These are phyloP conservation scores for Suillus luteus DNA, from an alignment of 768 basidiomycete species.

Conservation along the genomic window DNA sequence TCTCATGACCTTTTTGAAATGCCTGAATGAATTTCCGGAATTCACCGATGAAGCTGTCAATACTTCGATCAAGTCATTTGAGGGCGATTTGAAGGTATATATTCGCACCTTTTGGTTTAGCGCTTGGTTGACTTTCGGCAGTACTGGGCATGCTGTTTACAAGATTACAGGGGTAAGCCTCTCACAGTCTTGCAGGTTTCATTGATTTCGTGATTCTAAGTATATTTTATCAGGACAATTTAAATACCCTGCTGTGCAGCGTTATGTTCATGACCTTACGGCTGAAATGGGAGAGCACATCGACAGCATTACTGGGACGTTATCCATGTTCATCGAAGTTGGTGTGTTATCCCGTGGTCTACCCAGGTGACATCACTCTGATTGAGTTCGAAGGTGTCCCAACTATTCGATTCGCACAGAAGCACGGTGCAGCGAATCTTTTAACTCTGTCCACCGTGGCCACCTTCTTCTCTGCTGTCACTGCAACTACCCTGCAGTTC, in stretches of 20 bases:
- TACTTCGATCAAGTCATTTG: constrained; percentile 64
- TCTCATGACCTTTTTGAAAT: constrained; percentile 66
- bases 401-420: constrained; percentile 75
- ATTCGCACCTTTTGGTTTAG: background rate
- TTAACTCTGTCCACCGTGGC: constrained; percentile 76
- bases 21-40: constrained; percentile 79
- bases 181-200: background rate
- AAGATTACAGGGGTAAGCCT: constrained; percentile 57
- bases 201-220: background rate
- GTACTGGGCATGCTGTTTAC: constrained; percentile 78
- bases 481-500: constrained; percentile 72
- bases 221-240: constrained; percentile 56
- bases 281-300: constrained; percentile 76
- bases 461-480: constrained; percentile 77
- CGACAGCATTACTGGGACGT: constrained; percentile 63
- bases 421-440: constrained; percentile 68
- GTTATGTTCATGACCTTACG: constrained; percentile 74
- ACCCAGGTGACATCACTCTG: background rate
- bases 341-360: constrained; percentile 42
- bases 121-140: constrained; percentile 24
- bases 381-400: constrained; percentile 56
- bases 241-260: constrained; percentile 67
- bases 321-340: constrained; percentile 77
- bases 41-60: constrained; percentile 77
- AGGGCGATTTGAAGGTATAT: constrained; percentile 66